These are phyloP conservation scores for Stachybotrys echinatus DNA, from an alignment of 2,329 filamentous ascomycete genomes.

Conservation along the genomic window DNA sequence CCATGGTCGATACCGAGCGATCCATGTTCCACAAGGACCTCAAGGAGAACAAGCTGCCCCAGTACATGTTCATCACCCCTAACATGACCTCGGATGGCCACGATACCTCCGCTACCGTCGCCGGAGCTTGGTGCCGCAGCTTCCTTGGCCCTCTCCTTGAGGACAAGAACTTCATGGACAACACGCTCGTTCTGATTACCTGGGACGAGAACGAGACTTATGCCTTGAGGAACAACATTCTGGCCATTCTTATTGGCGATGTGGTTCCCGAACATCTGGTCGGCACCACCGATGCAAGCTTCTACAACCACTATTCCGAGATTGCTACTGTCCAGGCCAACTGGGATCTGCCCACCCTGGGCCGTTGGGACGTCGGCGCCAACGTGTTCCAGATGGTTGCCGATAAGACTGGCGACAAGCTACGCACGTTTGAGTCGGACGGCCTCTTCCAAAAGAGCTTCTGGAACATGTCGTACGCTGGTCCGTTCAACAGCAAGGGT, in stretches of 20 bases:
- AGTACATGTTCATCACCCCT: conserved; percentile 67
- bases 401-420: conserved; percentile 51
- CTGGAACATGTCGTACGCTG: conserved; percentile 51
- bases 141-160: conserved; percentile 68
- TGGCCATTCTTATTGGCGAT: conserved; percentile 68
- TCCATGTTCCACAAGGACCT: conserved; percentile 64
- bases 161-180: conserved; percentile 66
- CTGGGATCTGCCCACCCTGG: conserved; percentile 64
- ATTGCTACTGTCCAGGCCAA: conserved; percentile 64
- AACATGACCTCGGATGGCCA: conserved; percentile 76
- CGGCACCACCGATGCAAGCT: conserved; percentile 64
- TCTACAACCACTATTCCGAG: conserved; percentile 69
- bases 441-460: conserved; percentile 34
- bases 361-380: conserved; percentile 66
- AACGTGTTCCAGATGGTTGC: conserved; percentile 63
- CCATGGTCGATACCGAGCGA: conserved; percentile 31
- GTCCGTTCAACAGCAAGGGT: conserved; percentile 33
- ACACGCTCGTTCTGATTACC: conserved; percentile 70
- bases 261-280: conserved; percentile 60
- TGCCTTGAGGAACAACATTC: conserved; percentile 59
- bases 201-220: conserved; percentile 78
- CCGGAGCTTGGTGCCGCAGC: conserved; percentile 60
- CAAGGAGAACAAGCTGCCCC: conserved; percentile 56
- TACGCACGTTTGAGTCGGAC: conserved; percentile 32
- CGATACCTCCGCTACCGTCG: conserved; percentile 64